Conservation (phyloP, 768 basidiomycete genomes). For the Rhizopogon rudus region DNA sequence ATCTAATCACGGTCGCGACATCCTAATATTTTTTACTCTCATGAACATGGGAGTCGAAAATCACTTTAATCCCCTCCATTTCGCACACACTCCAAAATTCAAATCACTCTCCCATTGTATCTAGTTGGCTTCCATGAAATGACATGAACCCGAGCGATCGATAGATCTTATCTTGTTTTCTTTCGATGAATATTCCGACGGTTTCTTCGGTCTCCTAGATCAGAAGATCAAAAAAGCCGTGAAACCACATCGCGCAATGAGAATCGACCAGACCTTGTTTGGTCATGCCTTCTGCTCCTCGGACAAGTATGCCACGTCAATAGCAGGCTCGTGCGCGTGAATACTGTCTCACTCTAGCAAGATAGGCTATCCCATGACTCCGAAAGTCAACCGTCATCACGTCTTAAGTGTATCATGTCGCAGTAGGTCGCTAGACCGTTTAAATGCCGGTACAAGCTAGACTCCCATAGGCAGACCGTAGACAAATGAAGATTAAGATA, state of each 20-base stretch:
- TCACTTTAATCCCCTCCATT: constrained; percentile 1
- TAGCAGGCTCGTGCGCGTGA: constrained; percentile 19
- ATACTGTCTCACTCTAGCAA: constrained; percentile 3
- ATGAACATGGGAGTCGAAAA: constrained; percentile 15
- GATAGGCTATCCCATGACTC: too few relatives aligned
- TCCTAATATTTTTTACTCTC: neutral
- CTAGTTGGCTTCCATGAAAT: neutral
- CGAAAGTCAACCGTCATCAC: neutral
- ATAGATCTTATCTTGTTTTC: too few relatives aligned
- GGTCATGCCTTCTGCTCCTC: constrained; percentile 25
- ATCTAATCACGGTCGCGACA: constrained; percentile 13
- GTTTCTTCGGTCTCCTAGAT: neutral
- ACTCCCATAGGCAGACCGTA: too few relatives aligned
- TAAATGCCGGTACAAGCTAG: neutral
- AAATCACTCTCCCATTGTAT: neutral
- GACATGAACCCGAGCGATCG: neutral
- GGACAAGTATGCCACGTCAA: constrained; percentile 39
- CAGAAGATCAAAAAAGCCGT: neutral
- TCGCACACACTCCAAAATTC: constrained; percentile 9
- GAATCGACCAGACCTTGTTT: neutral
- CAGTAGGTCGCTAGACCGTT: neutral
- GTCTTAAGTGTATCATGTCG: neutral
- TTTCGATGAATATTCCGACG: neutral
- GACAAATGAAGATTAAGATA: too few relatives aligned
- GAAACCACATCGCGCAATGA: neutral